These are phyloP conservation scores for Glycine soja DNA, from an alignment of 306 rosid genomes.

Conservation along the genomic window DNA sequence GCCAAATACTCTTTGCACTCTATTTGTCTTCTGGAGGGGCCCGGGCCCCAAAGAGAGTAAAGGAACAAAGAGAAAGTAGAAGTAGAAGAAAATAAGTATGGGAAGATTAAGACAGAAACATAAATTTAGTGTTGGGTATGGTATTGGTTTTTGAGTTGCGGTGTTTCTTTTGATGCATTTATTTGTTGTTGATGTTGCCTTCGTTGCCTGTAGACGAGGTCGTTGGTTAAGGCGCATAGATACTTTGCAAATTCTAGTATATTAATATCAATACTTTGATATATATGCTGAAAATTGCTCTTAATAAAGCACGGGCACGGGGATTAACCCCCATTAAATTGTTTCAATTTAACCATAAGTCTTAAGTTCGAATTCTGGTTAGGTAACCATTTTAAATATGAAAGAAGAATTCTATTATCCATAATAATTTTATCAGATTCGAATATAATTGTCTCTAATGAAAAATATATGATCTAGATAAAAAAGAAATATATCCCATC, in stretches of 20 bases:
- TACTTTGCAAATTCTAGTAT: slow-evolving; percentile 17
- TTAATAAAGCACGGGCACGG: no score
- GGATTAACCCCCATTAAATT: no score
- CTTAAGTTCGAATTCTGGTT: no score
- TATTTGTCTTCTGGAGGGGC: slow-evolving; percentile 48
- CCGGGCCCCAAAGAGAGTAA: slow-evolving; percentile 45
- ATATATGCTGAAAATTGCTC: neutral
- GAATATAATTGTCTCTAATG: no score
- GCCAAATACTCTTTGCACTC: neutral
- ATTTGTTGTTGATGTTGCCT: slow-evolving; percentile 4
- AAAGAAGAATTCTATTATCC: no score
- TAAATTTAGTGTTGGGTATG: slow-evolving; percentile 20
- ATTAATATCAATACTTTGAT: neutral
- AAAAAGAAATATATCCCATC: no score
- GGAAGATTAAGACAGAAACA: slow-evolving; percentile 31
- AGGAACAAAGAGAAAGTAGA: neutral
- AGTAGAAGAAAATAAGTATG: slow-evolving; percentile 12
- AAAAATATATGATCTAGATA: no score
- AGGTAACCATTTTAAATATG: no score
- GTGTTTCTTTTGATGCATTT: slow-evolving; percentile 44
- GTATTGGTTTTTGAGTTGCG: slow-evolving; percentile 43
- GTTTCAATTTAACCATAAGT: no score
- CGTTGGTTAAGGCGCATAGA: slow-evolving; percentile 24
- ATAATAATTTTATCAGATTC: no score
- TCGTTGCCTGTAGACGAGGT: slow-evolving; percentile 38